phyloP scores from a whole-genome alignment of 106 monocot species.

The Dioscorea dumetorum region DNA sequence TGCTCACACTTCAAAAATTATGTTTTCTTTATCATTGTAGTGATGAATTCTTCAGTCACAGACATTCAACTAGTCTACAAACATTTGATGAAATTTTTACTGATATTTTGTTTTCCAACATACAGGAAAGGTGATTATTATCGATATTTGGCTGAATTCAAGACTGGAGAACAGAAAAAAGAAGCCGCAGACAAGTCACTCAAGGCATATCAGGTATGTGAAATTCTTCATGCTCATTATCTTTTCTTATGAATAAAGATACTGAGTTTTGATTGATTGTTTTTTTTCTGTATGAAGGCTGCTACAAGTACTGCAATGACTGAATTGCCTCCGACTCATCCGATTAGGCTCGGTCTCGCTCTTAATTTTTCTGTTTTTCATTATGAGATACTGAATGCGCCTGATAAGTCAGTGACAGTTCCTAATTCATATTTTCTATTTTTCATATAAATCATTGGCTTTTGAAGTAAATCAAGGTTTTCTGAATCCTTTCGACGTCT shows the following conservation, averaged over 20 bases:
- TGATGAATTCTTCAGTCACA: background rate
- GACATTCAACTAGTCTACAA: background rate
- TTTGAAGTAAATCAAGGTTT: background rate
- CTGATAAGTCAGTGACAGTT: slow-evolving; percentile 12
- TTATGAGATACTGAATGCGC: slow-evolving; percentile 23
- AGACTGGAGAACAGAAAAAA: slow-evolving; percentile 11
- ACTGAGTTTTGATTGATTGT: background rate
- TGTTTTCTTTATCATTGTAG: background rate
- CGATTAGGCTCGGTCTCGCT: slow-evolving; percentile 23
- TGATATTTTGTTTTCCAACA: background rate
- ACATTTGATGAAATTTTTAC: background rate
- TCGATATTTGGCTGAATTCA: slow-evolving; percentile 28
- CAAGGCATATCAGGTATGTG: slow-evolving; percentile 26
- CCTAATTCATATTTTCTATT: background rate
- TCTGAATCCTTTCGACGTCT: background rate
- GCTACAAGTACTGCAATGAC: slow-evolving; percentile 28
- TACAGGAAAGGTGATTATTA: slow-evolving; percentile 31
- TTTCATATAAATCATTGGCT: background rate
- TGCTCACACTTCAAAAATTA: background rate
- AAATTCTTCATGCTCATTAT: background rate
- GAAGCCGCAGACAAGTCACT: slow-evolving; percentile 27
- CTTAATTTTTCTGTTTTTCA: slow-evolving; percentile 32
- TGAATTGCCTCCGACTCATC: slow-evolving; percentile 17
- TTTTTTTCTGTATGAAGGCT: slow-evolving; percentile 11
- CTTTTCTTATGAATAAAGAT: background rate